A percentile compares a stretch with the other conserved stretches of the same genome.
Evolutionary conservation across 2,329 filamentous ascomycete genomes (phyloP).

Genomic region (Chaetomium sp.): DNA sequence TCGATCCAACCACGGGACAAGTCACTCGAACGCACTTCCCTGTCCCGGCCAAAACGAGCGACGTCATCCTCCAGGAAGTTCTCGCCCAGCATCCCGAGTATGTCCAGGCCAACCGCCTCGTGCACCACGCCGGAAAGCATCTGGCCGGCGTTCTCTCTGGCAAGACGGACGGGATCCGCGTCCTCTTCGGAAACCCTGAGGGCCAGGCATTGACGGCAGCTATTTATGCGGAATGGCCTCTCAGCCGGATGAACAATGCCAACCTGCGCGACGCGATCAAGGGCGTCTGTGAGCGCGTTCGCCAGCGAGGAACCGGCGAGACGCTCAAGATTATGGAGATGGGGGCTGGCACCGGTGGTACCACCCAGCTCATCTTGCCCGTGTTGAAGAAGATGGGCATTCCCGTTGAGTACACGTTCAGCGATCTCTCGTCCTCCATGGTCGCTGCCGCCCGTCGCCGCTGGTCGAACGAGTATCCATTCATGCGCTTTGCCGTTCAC

Average conservation of each 20-base stretch:
- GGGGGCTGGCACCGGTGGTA: not conserved
- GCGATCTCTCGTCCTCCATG: slow-evolving; percentile 32
- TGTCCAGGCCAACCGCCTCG: not conserved
- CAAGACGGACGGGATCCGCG: slow-evolving; percentile 31
- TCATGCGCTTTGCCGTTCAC: slow-evolving; percentile 5
- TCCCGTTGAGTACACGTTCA: slow-evolving; percentile 34
- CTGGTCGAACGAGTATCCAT: slow-evolving; percentile 23
- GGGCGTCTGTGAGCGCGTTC: slow-evolving; percentile 5
- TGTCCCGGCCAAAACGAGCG: not conserved
- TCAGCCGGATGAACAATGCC: not conserved
- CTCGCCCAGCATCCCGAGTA: not conserved
- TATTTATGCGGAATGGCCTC: slow-evolving; percentile 21
- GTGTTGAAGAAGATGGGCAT: slow-evolving; percentile 18
- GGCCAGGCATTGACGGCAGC: slow-evolving; percentile 30
- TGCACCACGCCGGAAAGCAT: slow-evolving; percentile 19
- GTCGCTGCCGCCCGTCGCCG: slow-evolving; percentile 26
- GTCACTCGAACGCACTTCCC: not conserved
- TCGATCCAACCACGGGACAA: not conserved
- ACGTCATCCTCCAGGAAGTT: not conserved
- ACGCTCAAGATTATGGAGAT: not conserved
- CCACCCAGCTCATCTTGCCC: slow-evolving; percentile 26
- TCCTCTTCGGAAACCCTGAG: slow-evolving; percentile 34
- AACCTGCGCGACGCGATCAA: slow-evolving; percentile 25
- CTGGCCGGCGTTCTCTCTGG: slow-evolving; percentile 28
- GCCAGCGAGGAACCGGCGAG: not conserved